Evolutionary conservation across 1,284 basidiomycete genomes (phyloP).

Genomic region (Grifola frondosa): DNA sequence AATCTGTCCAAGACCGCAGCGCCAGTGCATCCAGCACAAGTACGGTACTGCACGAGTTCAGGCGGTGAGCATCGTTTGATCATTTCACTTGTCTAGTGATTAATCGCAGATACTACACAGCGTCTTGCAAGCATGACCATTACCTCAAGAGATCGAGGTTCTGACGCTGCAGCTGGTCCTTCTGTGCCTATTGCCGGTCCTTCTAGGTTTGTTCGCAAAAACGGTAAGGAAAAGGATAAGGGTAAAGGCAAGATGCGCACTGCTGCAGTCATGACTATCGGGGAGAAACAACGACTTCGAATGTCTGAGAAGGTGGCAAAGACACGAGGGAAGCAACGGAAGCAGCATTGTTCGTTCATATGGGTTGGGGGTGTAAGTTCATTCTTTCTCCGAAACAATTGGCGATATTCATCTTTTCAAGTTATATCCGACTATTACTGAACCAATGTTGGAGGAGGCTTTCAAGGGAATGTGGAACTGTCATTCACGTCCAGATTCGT

Average conservation of each 20-base stretch:
- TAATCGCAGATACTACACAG: not conserved
- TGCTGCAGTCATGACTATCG: constrained; percentile 5
- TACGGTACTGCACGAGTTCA: no score
- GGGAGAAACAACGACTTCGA: constrained; percentile 12
- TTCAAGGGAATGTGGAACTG: constrained; percentile 46
- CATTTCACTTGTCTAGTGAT: no score
- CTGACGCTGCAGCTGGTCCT: no score
- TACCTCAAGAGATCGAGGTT: no score
- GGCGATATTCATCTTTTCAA: not conserved
- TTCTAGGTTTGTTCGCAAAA: not conserved
- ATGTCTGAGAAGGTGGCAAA: constrained; percentile 21
- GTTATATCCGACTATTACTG: constrained; percentile 34
- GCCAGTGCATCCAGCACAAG: no score
- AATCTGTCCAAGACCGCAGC: no score
- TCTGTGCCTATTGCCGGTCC: not conserved
- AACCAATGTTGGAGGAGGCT: constrained; percentile 34
- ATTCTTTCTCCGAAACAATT: constrained; percentile 5
- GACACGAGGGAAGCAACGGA: constrained; percentile 5
- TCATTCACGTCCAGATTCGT: constrained; percentile 44
- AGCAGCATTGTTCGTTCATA: constrained; percentile 33
- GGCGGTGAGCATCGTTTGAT: no score
- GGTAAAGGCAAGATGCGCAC: constrained; percentile 15
- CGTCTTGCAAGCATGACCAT: not conserved
- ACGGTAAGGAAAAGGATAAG: constrained; percentile 12
- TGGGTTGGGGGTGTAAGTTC: constrained; percentile 62